Evolutionary conservation across 2,329 filamentous ascomycete species (phyloP).

Genomic region (Penicillium sp.): DNA sequence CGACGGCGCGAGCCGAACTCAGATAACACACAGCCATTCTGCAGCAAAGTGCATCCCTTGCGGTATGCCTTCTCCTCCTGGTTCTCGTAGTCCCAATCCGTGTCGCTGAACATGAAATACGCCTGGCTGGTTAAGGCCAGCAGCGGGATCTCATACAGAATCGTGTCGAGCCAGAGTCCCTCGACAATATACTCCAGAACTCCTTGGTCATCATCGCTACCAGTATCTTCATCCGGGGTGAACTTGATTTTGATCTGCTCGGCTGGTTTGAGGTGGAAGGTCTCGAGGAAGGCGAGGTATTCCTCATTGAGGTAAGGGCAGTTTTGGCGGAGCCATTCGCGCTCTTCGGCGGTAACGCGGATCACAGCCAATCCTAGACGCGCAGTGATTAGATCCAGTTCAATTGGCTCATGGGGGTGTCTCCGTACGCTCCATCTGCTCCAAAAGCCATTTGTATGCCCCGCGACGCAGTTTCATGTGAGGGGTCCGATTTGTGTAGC

Average conservation of each 20-base stretch:
- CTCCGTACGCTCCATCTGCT: constrained; percentile 72
- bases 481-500: constrained; percentile 92
- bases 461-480: constrained; percentile 84
- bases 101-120: constrained; percentile 96
- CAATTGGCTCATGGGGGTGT: background rate
- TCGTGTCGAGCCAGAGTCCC: constrained; percentile 89
- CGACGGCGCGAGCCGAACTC: constrained; percentile 90
- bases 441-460: constrained; percentile 80
- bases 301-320: constrained; percentile 76
- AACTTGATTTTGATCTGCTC: constrained; percentile 77
- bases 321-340: constrained; percentile 71
- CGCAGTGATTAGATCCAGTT: background rate
- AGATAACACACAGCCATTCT: constrained; percentile 83
- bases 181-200: constrained; percentile 74
- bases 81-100: constrained; percentile 82
- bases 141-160: constrained; percentile 95
- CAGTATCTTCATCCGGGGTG: constrained; percentile 53
- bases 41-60: constrained; percentile 75
- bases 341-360: constrained; percentile 73
- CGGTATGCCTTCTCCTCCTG: constrained; percentile 81
- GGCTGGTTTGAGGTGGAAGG: constrained; percentile 76
- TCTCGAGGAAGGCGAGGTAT: constrained; percentile 78
- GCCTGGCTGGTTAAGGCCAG: constrained; percentile 90
- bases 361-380: constrained; percentile 74
- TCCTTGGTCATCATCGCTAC: constrained; percentile 65